phyloP scores from a whole-genome alignment of 1,284 basidiomycete genomes.

The Microbotryum saponariae region DNA sequence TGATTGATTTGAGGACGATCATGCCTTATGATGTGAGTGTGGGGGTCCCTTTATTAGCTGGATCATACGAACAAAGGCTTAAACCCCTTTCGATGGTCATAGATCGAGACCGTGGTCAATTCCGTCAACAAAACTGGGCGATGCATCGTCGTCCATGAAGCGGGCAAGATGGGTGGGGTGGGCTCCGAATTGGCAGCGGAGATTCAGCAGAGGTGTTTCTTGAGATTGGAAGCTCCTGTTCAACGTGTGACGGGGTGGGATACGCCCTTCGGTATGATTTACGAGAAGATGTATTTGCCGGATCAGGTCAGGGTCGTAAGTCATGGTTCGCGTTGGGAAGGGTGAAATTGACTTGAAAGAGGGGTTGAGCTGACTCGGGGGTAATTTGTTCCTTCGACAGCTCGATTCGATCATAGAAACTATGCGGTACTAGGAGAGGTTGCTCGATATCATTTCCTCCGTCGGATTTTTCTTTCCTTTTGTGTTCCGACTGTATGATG shows the following conservation, averaged over 20 bases:
- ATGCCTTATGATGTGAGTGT: slow-evolving; percentile 69
- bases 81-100: not conserved
- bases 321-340: not conserved
- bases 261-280: slow-evolving; percentile 52
- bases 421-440: slow-evolving; percentile 53
- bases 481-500: too few species aligned
- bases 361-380: too few species aligned
- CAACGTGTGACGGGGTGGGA: slow-evolving; percentile 82
- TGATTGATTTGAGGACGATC: slow-evolving; percentile 84
- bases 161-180: slow-evolving; percentile 72
- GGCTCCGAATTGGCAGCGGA: slow-evolving; percentile 80
- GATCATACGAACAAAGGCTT: too few species aligned
- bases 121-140: slow-evolving; percentile 75
- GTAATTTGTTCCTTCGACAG: not conserved
- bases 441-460: not conserved
- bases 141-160: slow-evolving; percentile 84
- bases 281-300: slow-evolving; percentile 84
- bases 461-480: too few species aligned
- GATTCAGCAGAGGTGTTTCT: slow-evolving; percentile 74
- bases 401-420: slow-evolving; percentile 78
- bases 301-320: slow-evolving; percentile 61
- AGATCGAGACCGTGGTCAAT: slow-evolving; percentile 58
- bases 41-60: not conserved
- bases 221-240: slow-evolving; percentile 79
- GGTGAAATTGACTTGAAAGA: too few species aligned